Evolutionary conservation across 2,329 filamentous ascomycete species (phyloP).

Genomic region (Mycosphaerelloides madeirae): DNA sequence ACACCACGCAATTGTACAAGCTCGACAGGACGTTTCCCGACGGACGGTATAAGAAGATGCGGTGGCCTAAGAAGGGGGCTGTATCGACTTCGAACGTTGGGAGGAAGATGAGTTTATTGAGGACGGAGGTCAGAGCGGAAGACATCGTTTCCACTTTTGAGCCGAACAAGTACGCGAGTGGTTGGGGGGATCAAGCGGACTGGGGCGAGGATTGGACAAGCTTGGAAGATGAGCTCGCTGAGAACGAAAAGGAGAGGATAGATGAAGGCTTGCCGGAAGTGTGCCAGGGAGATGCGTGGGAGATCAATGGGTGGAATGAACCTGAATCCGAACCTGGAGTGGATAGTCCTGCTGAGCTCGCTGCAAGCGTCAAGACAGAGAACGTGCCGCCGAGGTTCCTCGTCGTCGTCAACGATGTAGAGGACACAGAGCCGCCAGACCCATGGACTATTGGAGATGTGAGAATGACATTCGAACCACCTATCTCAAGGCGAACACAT

Average conservation of each 20-base stretch:
- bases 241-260: conserved; percentile 10
- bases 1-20: conserved; percentile 3
- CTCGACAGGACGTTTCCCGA: conserved; percentile 12
- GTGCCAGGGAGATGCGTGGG: not conserved
- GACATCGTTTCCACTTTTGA: conserved; percentile 12
- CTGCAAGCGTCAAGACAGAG: too few species aligned
- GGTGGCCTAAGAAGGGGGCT: too few species aligned
- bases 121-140: conserved; percentile 21
- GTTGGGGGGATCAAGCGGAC: not conserved
- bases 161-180: not conserved
- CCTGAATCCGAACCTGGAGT: too few species aligned
- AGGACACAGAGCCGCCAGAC: too few species aligned
- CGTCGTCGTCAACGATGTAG: too few species aligned
- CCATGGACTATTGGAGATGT: too few species aligned
- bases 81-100: not conserved
- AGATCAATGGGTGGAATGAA: not conserved
- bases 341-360: too few species aligned
- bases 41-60: not conserved
- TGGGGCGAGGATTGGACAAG: conserved; percentile 1
- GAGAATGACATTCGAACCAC: too few species aligned
- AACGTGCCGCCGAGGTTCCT: too few species aligned
- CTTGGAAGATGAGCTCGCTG: conserved; percentile 16
- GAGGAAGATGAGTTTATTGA: conserved; percentile 13
- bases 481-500: too few species aligned
- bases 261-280: not conserved